Conservation (phyloP, 192 early-diverging fungal species). For the Cetraspora pellucida region DNA sequence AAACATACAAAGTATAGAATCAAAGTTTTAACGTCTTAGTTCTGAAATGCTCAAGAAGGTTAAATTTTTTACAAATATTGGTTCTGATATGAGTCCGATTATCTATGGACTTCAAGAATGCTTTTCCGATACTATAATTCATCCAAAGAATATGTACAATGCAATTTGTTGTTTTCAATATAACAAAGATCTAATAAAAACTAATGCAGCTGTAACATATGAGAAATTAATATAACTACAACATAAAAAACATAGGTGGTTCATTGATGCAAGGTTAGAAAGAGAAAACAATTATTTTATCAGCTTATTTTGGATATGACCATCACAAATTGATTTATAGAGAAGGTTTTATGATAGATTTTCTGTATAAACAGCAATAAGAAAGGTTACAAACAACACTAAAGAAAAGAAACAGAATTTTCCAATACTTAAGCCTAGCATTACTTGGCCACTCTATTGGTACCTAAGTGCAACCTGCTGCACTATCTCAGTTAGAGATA, state of each 20-base stretch:
- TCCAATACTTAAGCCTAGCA: no score
- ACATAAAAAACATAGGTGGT: neutral
- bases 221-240: constrained; percentile 9
- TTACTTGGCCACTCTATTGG: no score
- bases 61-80: neutral
- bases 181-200: neutral
- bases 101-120: neutral
- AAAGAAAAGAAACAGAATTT: no score
- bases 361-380: no score
- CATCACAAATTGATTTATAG: no score
- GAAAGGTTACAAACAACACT: no score
- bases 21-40: neutral
- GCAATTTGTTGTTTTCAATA: neutral
- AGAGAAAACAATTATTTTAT: neutral
- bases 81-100: neutral
- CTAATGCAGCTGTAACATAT: neutral
- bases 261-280: neutral
- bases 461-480: no score
- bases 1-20: neutral
- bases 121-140: neutral
- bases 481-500: no score
- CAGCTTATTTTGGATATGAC: no score
- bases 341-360: no score
- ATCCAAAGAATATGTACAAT: neutral
- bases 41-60: neutral